Conservation (phyloP, 2,329 filamentous ascomycete genomes). For the Grosmannia penicillata region DNA sequence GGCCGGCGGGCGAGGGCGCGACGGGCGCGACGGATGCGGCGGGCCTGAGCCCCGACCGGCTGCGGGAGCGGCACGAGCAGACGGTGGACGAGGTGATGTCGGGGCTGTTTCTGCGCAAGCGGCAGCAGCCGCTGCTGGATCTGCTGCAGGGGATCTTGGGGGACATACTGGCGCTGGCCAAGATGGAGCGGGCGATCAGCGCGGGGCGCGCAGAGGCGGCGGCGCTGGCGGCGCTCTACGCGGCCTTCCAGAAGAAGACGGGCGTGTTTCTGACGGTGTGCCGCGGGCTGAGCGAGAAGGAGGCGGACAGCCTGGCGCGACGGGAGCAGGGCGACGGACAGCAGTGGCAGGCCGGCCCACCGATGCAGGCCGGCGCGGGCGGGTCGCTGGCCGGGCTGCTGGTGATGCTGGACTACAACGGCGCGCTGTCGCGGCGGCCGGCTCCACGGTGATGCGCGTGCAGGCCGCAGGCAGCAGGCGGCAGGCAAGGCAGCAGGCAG, state of each 20-base stretch:
- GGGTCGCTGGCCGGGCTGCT: conserved; percentile 13
- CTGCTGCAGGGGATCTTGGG: conserved; percentile 66
- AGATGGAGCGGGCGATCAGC: conserved; percentile 23
- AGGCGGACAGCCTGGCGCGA: conserved; percentile 22
- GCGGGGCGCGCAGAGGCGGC: too few relatives aligned
- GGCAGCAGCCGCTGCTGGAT: conserved; percentile 57
- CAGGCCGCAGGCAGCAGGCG: neutral
- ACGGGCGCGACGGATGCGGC: conserved; percentile 14
- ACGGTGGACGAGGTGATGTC: conserved; percentile 64
- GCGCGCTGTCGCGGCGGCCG: conserved; percentile 1
- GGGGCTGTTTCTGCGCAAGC: conserved; percentile 56
- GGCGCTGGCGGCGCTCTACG: conserved; percentile 33
- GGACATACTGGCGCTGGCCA: conserved; percentile 58
- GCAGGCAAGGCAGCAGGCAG: neutral
- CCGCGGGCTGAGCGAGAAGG: conserved; percentile 51
- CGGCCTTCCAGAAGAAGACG: conserved; percentile 54
- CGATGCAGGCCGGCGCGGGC: conserved; percentile 10
- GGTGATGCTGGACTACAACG: conserved; percentile 16
- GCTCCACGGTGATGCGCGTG: too few relatives aligned
- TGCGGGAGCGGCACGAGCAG: conserved; percentile 57
- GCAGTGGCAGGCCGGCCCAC: conserved; percentile 5
- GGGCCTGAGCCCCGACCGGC: conserved; percentile 43
- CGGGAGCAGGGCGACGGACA: conserved; percentile 5
- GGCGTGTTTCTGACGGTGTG: conserved; percentile 62
- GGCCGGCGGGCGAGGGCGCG: neutral